Conservation (phyloP, 495 filamentous ascomycete genomes). For the Margaritispora aquatica region DNA sequence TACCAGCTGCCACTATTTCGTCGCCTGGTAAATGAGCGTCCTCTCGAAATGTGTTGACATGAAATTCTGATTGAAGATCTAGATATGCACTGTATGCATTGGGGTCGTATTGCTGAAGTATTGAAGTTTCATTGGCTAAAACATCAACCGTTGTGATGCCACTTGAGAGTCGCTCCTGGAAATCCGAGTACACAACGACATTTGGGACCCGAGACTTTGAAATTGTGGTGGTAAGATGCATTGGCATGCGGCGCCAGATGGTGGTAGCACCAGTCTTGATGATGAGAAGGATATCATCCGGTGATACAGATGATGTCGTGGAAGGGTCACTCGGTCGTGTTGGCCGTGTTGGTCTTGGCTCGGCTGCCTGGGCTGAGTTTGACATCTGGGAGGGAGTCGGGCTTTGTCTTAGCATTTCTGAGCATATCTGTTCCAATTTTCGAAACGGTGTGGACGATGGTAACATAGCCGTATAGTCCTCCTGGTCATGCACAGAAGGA, state of each 20-base stretch:
- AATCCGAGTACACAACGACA: background rate
- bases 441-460: background rate
- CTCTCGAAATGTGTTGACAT: background rate
- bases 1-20: background rate
- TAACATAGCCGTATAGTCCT: background rate
- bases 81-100: background rate
- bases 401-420: background rate
- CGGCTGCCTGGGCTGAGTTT: background rate
- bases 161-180: background rate
- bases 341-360: background rate
- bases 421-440: background rate
- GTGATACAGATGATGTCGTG: background rate
- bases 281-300: background rate
- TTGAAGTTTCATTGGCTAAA: background rate
- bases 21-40: background rate
- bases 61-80: background rate
- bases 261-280: conserved; percentile 7
- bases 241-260: conserved; percentile 2
- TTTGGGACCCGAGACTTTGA: background rate
- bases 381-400: background rate
- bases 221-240: conserved; percentile 3
- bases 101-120: background rate
- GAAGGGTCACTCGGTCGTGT: background rate
- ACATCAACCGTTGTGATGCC: background rate
- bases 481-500: background rate